phyloP scores from a whole-genome alignment of 2,329 filamentous ascomycete genomes.

The Xylariales sp. region DNA sequence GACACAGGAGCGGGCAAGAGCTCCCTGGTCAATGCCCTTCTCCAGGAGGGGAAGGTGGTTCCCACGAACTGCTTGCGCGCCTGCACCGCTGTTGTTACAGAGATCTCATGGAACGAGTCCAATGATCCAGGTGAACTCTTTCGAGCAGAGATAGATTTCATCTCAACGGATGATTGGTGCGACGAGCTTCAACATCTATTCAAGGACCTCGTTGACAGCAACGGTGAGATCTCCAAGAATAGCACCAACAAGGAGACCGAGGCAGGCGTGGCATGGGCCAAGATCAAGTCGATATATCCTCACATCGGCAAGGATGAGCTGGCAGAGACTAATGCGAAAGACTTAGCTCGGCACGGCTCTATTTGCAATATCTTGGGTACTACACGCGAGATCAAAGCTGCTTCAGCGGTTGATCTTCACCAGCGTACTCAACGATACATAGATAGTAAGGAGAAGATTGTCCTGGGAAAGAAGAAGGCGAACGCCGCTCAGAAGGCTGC shows the following conservation, averaged over 20 bases:
- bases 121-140: conserved; percentile 20
- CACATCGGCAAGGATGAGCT: not conserved
- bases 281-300: not conserved
- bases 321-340: not conserved
- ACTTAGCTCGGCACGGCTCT: not conserved
- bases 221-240: conserved; percentile 19
- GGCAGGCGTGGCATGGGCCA: not conserved
- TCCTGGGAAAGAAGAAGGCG: not conserved
- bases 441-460: conserved; percentile 47
- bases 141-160: conserved; percentile 24
- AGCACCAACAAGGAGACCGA: conserved; percentile 16
- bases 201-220: conserved; percentile 17
- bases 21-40: conserved; percentile 19
- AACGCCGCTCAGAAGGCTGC: conserved; percentile 39
- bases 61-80: conserved; percentile 35
- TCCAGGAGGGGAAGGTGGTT: conserved; percentile 27
- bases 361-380: not conserved
- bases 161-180: conserved; percentile 19
- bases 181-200: conserved; percentile 20
- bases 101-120: conserved; percentile 25
- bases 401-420: not conserved
- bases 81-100: conserved; percentile 23
- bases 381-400: not conserved
- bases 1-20: conserved; percentile 19
- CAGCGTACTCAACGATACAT: conserved; percentile 46